Base-by-base conservation (phyloP, 2,329 filamentous ascomycete genomes). In the Niveomyces coronatus region DNA sequence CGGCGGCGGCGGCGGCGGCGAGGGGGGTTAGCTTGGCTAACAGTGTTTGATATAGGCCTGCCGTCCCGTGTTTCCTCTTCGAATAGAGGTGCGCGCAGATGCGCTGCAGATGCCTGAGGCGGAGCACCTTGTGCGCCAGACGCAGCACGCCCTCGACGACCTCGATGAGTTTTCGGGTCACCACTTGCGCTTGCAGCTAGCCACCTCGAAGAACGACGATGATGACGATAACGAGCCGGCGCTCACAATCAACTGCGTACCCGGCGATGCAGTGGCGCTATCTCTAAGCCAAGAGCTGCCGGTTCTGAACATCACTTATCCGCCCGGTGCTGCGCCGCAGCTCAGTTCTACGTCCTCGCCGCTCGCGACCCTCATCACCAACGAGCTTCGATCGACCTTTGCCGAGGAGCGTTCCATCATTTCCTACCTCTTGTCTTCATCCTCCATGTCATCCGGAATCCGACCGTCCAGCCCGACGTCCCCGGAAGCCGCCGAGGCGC, bases 321-420 rank as follows among this genome's bases (percentile, higher is more conserved):
- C 81, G 3, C 71, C 76, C 3, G 82, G 74, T 49, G 75, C 79
- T 45, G 68, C 81, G 6, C 80, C 82, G 0, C 73, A 77, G 1
- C 67, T 70, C 7, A 79, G 74, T 0, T 78, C 82, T 0, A 77
- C 80, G 1, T 80, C 80, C n/a, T 84, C 84, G 0, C 63, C 75
- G 4, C 68, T 93, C 3, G 85, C 85, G 0, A 76, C 74, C 0
- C 93, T 82, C 47, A 76, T 96, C 31, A 85, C 88, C 3, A 72
- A 75, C 31, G 79, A 89, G 50, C 66, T 98, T 11, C 79, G 85
- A 39, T 70, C 73, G 1, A 72, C 88, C 1, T 96, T 94, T 52
- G 73, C 76, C 4, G 87, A 96, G 59, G 91, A 98, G 57, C 87
- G 89, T 49, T 79, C 86, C 16, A 84, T 86, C 44, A 81, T 96